Evolutionary conservation across 805 yeast genomes (phyloP), one percentile per base, ranked within the genome.

Genomic region (Cyberlindnera mississippiensis): DNA sequence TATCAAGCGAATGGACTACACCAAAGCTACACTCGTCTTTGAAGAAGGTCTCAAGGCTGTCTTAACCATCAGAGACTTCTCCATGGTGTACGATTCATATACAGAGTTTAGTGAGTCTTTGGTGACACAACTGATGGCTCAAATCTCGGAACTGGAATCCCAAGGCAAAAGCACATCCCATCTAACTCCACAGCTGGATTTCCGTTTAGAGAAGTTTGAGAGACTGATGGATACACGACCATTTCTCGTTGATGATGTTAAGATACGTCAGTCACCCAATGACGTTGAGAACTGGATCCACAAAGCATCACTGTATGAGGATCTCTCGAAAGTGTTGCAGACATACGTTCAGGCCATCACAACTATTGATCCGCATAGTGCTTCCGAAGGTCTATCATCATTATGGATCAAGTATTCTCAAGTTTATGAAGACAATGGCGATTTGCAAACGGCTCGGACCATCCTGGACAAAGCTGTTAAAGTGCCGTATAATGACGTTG

Each of bases 381-480:
- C 53, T 0, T 66, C 69, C 0, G 61, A 67, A 3, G 71, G 71
- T 4, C 62, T 87, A 6, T 73, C 80, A 1, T 61, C 72, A 14
- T 52, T 90, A 8, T 90, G 96, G 96, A 64, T 75, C 4, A 62
- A 69, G 3, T 89, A 85, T 59, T 85, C 95, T 0, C 59, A 64
- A 24, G 59, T 83, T 3, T 89, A 86, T 62, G 78, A 80, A 37
- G 62, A 66, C 1, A 66, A 72, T 34, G 66, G 66, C 0, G 88
- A 85, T 50, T 48, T 71, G 10, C 67, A 65, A 14, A 75, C 85
- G 0, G 88, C 90, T 1, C 63, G 84, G 48, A 67, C 74, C 14
- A 73, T 89, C 6, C 76, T 73, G 41, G 76, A 78, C 28, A 80
- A 80, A 37, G 82, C 91, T 0, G 66, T 78, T 1, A 78, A 79